phyloP scores from a whole-genome alignment of 2,329 filamentous ascomycete genomes.

The Aureobasidium zeae region DNA sequence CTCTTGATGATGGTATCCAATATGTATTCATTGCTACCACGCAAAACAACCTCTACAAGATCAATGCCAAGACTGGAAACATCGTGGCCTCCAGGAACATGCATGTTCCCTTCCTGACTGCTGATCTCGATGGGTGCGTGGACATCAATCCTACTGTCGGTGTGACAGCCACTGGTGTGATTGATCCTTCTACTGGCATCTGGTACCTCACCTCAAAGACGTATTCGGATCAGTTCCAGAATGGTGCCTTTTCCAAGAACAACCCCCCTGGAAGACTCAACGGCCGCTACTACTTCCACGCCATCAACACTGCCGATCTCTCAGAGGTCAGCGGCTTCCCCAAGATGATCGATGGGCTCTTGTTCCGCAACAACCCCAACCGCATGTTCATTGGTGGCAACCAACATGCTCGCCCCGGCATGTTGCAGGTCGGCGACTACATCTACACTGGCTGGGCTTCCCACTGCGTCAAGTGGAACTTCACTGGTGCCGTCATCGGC shows the following conservation, averaged over 20 bases:
- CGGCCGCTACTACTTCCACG: conserved; percentile 40
- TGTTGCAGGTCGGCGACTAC: conserved; percentile 39
- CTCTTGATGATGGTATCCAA: conserved; percentile 27
- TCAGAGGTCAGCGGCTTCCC: conserved; percentile 33
- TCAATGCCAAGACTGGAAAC: conserved; percentile 38
- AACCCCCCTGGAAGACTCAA: conserved; percentile 32
- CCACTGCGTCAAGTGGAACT: conserved; percentile 45
- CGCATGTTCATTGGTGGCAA: conserved; percentile 41
- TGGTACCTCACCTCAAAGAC: conserved; percentile 44
- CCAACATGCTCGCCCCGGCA: conserved; percentile 39
- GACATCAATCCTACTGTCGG: conserved; percentile 42
- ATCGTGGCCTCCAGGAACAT: conserved; percentile 36
- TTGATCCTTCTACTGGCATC: conserved; percentile 42
- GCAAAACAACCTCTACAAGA: conserved; percentile 50
- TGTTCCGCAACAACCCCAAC: conserved; percentile 39
- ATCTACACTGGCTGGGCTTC: conserved; percentile 43
- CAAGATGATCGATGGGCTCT: conserved; percentile 34
- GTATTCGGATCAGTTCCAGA: conserved; percentile 34
- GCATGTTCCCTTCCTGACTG: conserved; percentile 39
- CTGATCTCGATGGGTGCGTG: conserved; percentile 39
- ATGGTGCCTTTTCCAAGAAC: conserved; percentile 19
- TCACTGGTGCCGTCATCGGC: conserved; percentile 42
- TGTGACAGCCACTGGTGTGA: conserved; percentile 43
- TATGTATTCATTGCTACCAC: conserved; percentile 49
- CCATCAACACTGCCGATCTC: conserved; percentile 38